Evolutionary conservation across 495 filamentous ascomycete genomes (phyloP), one percentile per base, ranked within the genome.

Genomic region (Viridothelium virens): DNA sequence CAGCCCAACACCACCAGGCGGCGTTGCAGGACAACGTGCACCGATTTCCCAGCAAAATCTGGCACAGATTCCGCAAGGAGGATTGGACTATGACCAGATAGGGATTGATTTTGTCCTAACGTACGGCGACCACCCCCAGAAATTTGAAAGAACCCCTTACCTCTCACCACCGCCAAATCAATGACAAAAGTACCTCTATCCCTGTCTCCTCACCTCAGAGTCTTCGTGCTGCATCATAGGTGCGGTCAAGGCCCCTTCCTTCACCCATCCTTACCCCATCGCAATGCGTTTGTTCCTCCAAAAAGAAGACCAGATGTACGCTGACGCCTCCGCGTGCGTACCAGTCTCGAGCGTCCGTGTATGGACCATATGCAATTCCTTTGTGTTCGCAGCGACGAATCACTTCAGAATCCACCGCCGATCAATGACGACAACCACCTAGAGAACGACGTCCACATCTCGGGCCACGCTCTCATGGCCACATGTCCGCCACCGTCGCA

Each of bases 61-160:
- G 59, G 70, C 70, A 7, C 68, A 69, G 50, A 31, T 63, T 46
- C 68, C 70, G 31, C 64, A 59, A 62, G 73, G 72, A 38, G 79
- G 78, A 3, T 77, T 91, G 68, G 92, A 96, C 71, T 95, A 94
- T 77, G 87, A 89, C 71, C 90, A 96, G 72, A 82, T 92, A 61
- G 92, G 91, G 70, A 89, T 97, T 75, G 92, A 97, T 75, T 97
- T 97, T 81, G 92, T 97, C 63, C 84, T 97, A 78, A 90, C 89
- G 91, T 97, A 90, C 80, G 91, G 33, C n/a, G 37, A 37, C 38
- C 33, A 38, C n/a, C 63, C 56, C 56, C 64, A 38, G 53, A 59
- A 59, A 59, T 59, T 34, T 59, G 53, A 59, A 10, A 59, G 69
- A 77, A 82, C 79, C 79, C 81, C 84, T 65, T 86, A 86, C 77